Base-by-base conservation (phyloP, 2,329 filamentous ascomycete genomes). In the Geosmithia morbida region DNA sequence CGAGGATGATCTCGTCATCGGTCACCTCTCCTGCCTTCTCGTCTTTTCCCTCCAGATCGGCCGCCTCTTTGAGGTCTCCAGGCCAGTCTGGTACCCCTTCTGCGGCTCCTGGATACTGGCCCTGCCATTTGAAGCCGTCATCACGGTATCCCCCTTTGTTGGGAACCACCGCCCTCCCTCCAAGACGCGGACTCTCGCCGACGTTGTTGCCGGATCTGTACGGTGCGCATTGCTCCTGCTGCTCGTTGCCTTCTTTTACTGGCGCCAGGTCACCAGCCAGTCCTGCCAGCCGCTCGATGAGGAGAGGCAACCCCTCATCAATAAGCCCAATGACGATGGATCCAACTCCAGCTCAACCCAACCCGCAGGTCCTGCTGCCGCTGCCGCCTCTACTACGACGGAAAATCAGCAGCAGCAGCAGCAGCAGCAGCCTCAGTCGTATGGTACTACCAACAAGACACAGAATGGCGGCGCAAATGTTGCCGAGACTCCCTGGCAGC, bases 21-120 rank as follows among this genome's bases (percentile, higher is more conserved):
- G 78, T 47, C 64, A 75, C 39, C 62, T 85, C 22, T 75, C 79
- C 1, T 82, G 77, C 48, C 67, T 79, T 43, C 61, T 85, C 26
- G 67, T 78, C n/a, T 86, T 81, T 59, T 72, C 76, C 3, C 70
- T 81, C 14, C 69, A 83, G 53, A 64, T 79, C 49, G 67, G 74
- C 41, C 69, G 69, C 18, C 66, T 84, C 14, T 62, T 68, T 2
- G 72, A 77, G 46, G 64, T 66, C 17, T 57, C 66, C 29, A 66
- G 69, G 46, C 67, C 71, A 2, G 68, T 77, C 10, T 81, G 78
- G 70, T 78, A 81, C 53, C 78, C 81, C 0, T 79, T 78, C 51
- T 74, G 75, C 51, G 80, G 78, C 17, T 75, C 76, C 13, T 83
- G 81, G 70, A 53, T 74, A 29, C 59, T 84, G 16, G 75, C 74